These are phyloP conservation scores for Annulohypoxylon moriforme DNA, from an alignment of 495 filamentous ascomycete species.

Conservation along the genomic window DNA sequence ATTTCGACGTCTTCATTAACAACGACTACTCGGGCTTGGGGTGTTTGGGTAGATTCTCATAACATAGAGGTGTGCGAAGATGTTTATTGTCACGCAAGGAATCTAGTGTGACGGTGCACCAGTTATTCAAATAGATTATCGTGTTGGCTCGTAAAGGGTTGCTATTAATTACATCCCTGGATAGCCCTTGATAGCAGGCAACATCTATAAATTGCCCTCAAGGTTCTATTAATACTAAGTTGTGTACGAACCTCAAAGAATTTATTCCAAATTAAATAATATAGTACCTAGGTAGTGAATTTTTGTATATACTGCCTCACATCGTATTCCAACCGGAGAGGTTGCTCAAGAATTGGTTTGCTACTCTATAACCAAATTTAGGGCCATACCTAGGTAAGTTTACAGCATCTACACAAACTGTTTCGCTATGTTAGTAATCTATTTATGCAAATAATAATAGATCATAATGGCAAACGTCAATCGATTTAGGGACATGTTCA, in stretches of 20 bases:
- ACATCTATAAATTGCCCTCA: background rate
- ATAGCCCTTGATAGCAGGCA: background rate
- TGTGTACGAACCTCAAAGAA: background rate
- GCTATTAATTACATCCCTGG: background rate
- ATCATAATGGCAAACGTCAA: background rate
- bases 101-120: too few species aligned
- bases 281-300: background rate
- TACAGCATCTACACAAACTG: background rate
- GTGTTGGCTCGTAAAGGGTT: background rate
- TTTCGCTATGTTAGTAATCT: background rate
- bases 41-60: too few species aligned
- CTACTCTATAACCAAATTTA: background rate
- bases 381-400: too few species aligned
- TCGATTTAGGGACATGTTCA: background rate
- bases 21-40: too few species aligned
- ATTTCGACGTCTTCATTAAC: too few species aligned
- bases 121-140: too few species aligned
- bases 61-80: too few species aligned
- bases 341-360: background rate
- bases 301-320: background rate
- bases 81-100: too few species aligned
- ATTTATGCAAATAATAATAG: background rate
- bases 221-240: background rate
- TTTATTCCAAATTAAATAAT: background rate
- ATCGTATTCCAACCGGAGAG: background rate